Conservation (phyloP, 106 monocot genomes). For the Allium cepa region DNA sequence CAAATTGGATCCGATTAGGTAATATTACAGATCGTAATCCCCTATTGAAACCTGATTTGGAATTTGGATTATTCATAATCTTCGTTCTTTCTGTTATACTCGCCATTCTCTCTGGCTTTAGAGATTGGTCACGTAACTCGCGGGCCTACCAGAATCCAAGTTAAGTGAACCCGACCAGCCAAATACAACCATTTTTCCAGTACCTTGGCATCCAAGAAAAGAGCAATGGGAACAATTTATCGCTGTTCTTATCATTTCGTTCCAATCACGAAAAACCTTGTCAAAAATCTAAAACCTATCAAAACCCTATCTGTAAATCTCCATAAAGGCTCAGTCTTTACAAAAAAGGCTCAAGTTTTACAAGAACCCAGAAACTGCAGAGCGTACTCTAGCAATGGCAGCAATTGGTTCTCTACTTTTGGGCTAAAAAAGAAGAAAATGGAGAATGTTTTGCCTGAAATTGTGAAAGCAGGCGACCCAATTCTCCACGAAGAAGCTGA, state of each 20-base stretch:
- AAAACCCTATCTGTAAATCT: neutral
- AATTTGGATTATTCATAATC: no score
- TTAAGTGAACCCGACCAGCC: no score
- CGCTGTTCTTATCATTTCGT: neutral
- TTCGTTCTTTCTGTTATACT: no score
- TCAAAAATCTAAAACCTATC: neutral
- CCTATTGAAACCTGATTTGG: no score
- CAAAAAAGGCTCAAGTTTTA: neutral
- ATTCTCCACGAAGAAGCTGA: slow-evolving; percentile 78
- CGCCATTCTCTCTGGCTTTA: no score
- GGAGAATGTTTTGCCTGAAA: slow-evolving; percentile 32
- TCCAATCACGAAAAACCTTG: slow-evolving; percentile 3
- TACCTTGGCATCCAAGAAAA: neutral
- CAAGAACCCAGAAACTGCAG: neutral
- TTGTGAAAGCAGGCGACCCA: slow-evolving; percentile 88
- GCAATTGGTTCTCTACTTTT: slow-evolving; percentile 43
- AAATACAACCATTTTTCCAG: no score
- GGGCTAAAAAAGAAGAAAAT: slow-evolving; percentile 16
- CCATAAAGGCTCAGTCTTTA: neutral
- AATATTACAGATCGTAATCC: no score
- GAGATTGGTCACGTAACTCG: no score
- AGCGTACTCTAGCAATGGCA: neutral
- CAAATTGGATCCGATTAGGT: no score
- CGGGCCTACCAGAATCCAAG: no score
- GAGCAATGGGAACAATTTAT: slow-evolving; percentile 5